phyloP scores from a whole-genome alignment of 179 eudicot genomes.

The Silene noctiflora region DNA sequence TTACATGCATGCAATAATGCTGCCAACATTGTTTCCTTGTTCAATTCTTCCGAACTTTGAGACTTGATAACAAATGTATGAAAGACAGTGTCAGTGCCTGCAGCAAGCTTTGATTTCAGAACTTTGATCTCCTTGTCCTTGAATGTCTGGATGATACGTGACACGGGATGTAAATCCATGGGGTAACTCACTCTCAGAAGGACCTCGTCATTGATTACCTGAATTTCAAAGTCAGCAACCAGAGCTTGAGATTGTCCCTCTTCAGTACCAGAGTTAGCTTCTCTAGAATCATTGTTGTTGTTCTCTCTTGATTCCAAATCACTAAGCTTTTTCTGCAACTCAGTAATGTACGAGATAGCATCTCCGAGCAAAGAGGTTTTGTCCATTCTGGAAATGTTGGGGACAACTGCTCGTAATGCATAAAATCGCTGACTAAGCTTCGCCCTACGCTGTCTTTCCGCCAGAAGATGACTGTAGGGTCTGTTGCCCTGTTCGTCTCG shows the following conservation, averaged over 20 bases:
- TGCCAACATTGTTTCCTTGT: constrained; percentile 59
- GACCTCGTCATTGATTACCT: constrained; percentile 47
- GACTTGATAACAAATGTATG: constrained; percentile 67
- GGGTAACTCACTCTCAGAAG: constrained; percentile 49
- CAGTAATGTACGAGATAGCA: constrained; percentile 77
- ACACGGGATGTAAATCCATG: constrained; percentile 58
- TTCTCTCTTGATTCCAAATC: constrained; percentile 61
- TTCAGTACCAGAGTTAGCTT: constrained; percentile 29
- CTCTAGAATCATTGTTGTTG: constrained; percentile 39
- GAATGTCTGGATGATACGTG: constrained; percentile 46
- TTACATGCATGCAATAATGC: constrained; percentile 45
- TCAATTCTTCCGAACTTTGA: constrained; percentile 44
- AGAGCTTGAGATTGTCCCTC: constrained; percentile 17
- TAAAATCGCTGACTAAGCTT: constrained; percentile 88
- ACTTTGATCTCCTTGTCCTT: constrained; percentile 44
- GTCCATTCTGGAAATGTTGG: constrained; percentile 83
- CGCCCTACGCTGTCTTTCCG: constrained; percentile 80
- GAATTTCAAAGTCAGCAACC: constrained; percentile 41
- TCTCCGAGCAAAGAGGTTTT: constrained; percentile 87
- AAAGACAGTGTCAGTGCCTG: constrained; percentile 56
- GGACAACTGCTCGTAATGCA: constrained; percentile 80
- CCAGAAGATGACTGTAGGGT: constrained; percentile 70
- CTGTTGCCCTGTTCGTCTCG: constrained; percentile 50
- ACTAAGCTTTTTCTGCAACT: constrained; percentile 69
- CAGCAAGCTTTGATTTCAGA: constrained; percentile 52